Evolutionary conservation across 768 basidiomycete genomes (phyloP).

Genomic region (Rhizopogon vinicolor): DNA sequence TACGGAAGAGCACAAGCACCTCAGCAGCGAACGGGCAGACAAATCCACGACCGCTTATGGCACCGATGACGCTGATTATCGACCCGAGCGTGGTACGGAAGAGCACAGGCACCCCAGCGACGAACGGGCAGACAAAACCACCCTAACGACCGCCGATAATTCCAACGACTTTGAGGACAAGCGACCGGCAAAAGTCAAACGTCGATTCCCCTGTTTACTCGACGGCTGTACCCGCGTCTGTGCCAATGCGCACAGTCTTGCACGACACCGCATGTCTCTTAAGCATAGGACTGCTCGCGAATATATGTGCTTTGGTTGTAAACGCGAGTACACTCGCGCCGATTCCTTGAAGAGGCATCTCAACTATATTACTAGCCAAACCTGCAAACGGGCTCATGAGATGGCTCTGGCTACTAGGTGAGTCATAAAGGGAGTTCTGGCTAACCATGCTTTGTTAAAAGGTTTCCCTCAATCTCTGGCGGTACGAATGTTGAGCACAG

Average conservation of each 20-base stretch:
- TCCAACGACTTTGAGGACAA: neutral
- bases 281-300: constrained; percentile 18
- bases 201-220: constrained; percentile 17
- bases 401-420: constrained; percentile 5
- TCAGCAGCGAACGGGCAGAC: neutral
- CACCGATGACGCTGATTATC: too few species aligned
- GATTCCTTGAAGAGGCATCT: constrained; percentile 31
- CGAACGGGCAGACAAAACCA: neutral
- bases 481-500: neutral
- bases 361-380: constrained; percentile 14
- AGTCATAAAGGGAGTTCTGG: neutral
- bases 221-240: constrained; percentile 23
- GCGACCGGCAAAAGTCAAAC: neutral
- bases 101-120: constrained; percentile 2
- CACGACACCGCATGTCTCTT: constrained; percentile 25
- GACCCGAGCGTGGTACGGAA: constrained; percentile 1
- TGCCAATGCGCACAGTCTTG: constrained; percentile 22
- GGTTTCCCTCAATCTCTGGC: neutral
- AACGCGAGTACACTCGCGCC: constrained; percentile 22
- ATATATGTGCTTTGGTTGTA: constrained; percentile 18
- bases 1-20: constrained; percentile 1
- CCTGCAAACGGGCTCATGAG: constrained; percentile 21
- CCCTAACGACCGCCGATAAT: too few species aligned
- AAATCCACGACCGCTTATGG: neutral
- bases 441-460: too few species aligned